These are phyloP conservation scores for Moricandia arvensis DNA, from an alignment of 345 rosid species.

Conservation along the genomic window DNA sequence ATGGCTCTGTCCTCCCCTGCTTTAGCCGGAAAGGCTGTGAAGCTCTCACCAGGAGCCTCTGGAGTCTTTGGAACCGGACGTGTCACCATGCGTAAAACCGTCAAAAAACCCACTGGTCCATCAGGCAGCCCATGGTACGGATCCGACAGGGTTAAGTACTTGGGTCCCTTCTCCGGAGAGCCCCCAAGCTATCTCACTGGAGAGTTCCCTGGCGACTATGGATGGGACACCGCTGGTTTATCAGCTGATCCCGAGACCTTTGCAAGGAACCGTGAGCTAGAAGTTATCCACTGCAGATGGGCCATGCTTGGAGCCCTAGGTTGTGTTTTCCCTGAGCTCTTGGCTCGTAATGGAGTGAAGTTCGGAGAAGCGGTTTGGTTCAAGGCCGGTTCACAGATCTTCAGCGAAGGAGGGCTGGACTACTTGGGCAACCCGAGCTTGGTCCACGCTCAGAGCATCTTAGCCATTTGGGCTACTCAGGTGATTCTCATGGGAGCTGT, in stretches of 20 bases:
- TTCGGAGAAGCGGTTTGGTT: slow-evolving; percentile 42
- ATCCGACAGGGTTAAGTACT: slow-evolving; percentile 77
- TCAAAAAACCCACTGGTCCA: slow-evolving; percentile 44
- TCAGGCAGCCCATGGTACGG: slow-evolving; percentile 61
- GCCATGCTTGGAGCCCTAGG: slow-evolving; percentile 85
- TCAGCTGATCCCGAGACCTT: slow-evolving; percentile 88
- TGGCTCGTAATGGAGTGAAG: slow-evolving; percentile 36
- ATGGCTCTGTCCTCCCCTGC: slow-evolving; percentile 43
- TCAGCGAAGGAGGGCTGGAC: slow-evolving; percentile 78
- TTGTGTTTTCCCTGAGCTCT: slow-evolving; percentile 69
- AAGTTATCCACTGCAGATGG: slow-evolving; percentile 80
- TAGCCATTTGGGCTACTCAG: slow-evolving; percentile 76
- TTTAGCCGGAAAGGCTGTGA: slow-evolving; percentile 40
- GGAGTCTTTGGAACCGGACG: slow-evolving; percentile 35
- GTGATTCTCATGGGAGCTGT: slow-evolving; percentile 75
- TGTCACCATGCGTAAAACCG: slow-evolving; percentile 38
- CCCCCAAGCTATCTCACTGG: slow-evolving; percentile 77
- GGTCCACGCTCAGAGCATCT: slow-evolving; percentile 75
- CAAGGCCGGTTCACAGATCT: slow-evolving; percentile 59
- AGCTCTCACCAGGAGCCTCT: slow-evolving; percentile 31
- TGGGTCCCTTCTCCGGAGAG: slow-evolving; percentile 84
- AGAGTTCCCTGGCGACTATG: slow-evolving; percentile 57
- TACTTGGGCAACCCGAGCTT: slow-evolving; percentile 83
- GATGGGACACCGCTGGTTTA: slow-evolving; percentile 64
- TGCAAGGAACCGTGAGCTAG: slow-evolving; percentile 83